Evolutionary conservation across 371 early-diverging fungal genomes (phyloP).

Genomic region (Haplosporangium sp.): DNA sequence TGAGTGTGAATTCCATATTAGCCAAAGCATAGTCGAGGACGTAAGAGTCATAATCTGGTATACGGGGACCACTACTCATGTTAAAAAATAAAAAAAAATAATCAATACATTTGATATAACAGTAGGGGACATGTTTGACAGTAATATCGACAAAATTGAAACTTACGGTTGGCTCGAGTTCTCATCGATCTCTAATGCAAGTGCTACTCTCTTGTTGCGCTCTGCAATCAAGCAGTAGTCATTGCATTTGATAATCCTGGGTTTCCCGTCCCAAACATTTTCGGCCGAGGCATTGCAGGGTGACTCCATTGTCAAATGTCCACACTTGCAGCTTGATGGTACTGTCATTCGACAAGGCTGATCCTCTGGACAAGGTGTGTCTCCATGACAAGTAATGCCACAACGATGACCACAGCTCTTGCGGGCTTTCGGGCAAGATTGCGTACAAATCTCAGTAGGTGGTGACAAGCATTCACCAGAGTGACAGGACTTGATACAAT

Average conservation of each 20-base stretch:
- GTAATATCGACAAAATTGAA: not conserved
- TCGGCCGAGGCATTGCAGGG: conserved; percentile 70
- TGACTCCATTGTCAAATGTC: conserved; percentile 66
- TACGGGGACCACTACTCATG: conserved; percentile 23
- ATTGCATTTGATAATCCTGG: conserved; percentile 69
- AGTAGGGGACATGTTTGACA: not conserved
- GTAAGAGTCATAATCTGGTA: conserved; percentile 70
- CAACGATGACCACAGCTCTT: conserved; percentile 81
- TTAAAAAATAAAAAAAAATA: not conserved
- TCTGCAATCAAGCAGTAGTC: conserved; percentile 77
- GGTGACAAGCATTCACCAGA: conserved; percentile 69
- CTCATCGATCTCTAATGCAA: conserved; percentile 73
- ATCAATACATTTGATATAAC: conserved; percentile 57
- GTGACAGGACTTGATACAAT: conserved; percentile 80
- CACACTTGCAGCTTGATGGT: conserved; percentile 77
- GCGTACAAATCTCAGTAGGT: conserved; percentile 63
- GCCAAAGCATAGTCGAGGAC: conserved; percentile 70
- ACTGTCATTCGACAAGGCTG: conserved; percentile 67
- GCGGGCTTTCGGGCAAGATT: conserved; percentile 72
- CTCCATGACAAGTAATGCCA: conserved; percentile 71
- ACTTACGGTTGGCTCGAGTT: conserved; percentile 26
- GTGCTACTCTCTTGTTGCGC: conserved; percentile 78
- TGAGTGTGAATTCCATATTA: conserved; percentile 70
- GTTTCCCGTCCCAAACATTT: conserved; percentile 58
- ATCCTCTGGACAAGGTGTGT: conserved; percentile 71